Evolutionary conservation across 108 stramenopile genomes (phyloP), one percentile per base, ranked within the genome.

Genomic region (Conticribra guillardii): DNA sequence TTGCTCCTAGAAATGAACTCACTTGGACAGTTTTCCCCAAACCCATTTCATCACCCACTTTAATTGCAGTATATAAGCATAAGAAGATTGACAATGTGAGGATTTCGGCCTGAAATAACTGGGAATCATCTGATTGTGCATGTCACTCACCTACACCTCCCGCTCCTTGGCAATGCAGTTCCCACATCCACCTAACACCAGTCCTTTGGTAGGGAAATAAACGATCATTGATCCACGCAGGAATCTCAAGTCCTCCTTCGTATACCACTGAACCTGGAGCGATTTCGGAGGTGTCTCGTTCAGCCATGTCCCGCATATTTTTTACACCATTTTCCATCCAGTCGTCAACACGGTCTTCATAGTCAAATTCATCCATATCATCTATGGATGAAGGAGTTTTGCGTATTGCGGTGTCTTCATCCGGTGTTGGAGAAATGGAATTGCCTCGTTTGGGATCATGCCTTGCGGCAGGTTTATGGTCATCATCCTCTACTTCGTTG

Each of bases 11-110:
- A 57, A 93, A 98, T 11, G 95, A 83, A 41, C 76, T 60, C 14
- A 98, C 92, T 74, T 98, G 98, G 7, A 96, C 97, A 1, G 24
- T 99, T 81, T 99, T 99, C 4, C 99, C 99, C 27, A 96, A 64
- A 15, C 92, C 93, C 82, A 81, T 71, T 27, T 71, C 74, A 32
- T 76, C 74, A 1, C 67, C 69, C 19, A 77, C 76, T 44, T n/a
- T n/a, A n/a, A n/a, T n/a, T n/a, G n/a, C n/a, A n/a, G n/a, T n/a
- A n/a, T n/a, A n/a, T n/a, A n/a, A n/a, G n/a, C n/a, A n/a, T n/a
- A n/a, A n/a, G n/a, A n/a, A n/a, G n/a, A n/a, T n/a, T n/a, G n/a
- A n/a, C n/a, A n/a, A n/a, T n/a, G n/a, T 41, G 37, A 41, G 11
- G 5, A 41, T 11, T 9, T 9, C 37, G 11, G 37, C 5, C 11